phyloP scores from a whole-genome alignment of 345 rosid genomes.

The Gossypium herbaceum region DNA sequence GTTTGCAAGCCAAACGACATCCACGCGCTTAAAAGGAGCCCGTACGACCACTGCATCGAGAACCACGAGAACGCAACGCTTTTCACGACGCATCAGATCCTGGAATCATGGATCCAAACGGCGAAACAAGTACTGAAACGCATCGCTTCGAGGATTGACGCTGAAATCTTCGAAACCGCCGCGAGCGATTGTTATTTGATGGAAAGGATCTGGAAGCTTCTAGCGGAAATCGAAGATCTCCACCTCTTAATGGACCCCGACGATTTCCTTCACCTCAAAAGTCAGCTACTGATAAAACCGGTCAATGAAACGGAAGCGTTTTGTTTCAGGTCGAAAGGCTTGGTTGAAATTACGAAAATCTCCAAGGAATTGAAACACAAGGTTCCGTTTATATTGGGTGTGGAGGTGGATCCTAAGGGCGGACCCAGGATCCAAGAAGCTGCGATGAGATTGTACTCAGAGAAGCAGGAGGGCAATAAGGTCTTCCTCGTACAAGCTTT shows the following conservation, averaged over 20 bases:
- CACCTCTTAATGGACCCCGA: conserved; percentile 28
- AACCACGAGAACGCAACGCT: conserved; percentile 54
- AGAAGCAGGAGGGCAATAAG: conserved; percentile 32
- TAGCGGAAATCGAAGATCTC: conserved; percentile 64
- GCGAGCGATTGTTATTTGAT: conserved; percentile 23
- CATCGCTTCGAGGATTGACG: conserved; percentile 38
- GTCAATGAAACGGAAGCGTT: conserved; percentile 49
- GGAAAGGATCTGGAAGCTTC: conserved; percentile 71
- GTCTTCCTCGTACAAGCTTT: conserved; percentile 50
- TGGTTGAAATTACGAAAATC: background rate
- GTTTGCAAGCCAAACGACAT: conserved; percentile 64
- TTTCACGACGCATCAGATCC: background rate
- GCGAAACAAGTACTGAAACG: conserved; percentile 45
- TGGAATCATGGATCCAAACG: background rate
- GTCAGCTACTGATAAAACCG: conserved; percentile 43
- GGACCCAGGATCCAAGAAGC: conserved; percentile 78
- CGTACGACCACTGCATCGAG: conserved; percentile 44
- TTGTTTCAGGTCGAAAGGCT: conserved; percentile 40
- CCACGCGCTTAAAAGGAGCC: conserved; percentile 43
- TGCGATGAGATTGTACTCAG: conserved; percentile 74
- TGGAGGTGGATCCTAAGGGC: background rate
- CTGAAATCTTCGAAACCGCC: conserved; percentile 39
- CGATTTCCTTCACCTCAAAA: conserved; percentile 59
- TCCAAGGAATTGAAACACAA: background rate
- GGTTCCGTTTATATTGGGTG: conserved; percentile 1